These are phyloP conservation scores for Thermomucor indicae-seudaticae DNA, from an alignment of 371 early-diverging fungal species.

Conservation along the genomic window DNA sequence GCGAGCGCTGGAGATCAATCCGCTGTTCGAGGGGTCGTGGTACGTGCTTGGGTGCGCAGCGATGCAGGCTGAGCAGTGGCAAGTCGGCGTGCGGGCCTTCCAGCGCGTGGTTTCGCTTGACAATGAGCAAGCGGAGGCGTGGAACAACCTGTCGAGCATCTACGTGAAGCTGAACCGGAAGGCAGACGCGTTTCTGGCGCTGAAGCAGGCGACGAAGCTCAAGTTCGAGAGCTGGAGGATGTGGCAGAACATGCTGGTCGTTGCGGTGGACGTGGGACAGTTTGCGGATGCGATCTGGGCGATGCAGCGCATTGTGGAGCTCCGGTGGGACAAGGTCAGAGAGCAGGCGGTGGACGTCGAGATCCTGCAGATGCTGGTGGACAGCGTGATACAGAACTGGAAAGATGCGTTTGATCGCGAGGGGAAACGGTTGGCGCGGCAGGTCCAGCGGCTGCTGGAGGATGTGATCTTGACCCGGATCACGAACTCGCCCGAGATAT, in stretches of 20 bases:
- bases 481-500: slow-evolving; percentile 71
- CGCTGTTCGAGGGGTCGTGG: slow-evolving; percentile 94
- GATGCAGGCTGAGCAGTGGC: slow-evolving; percentile 78
- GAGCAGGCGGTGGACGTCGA: slow-evolving; percentile 75
- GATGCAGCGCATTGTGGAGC: slow-evolving; percentile 77
- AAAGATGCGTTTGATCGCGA: slow-evolving; percentile 54
- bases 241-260: slow-evolving; percentile 89
- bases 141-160: slow-evolving; percentile 93
- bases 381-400: slow-evolving; percentile 62
- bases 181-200: slow-evolving; percentile 77
- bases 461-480: slow-evolving; percentile 69
- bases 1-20: slow-evolving; percentile 86
- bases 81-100: slow-evolving; percentile 74
- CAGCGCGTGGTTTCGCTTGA: slow-evolving; percentile 72
- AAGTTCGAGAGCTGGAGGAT: slow-evolving; percentile 85
- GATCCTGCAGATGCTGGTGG: slow-evolving; percentile 67
- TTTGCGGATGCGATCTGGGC: slow-evolving; percentile 84
- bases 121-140: slow-evolving; percentile 87
- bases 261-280: slow-evolving; percentile 74
- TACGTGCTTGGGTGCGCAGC: slow-evolving; percentile 94
- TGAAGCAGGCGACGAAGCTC: slow-evolving; percentile 78
- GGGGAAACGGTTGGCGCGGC: slow-evolving; percentile 31
- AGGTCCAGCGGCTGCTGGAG: slow-evolving; percentile 57
- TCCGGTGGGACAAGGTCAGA: slow-evolving; percentile 62
- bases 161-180: slow-evolving; percentile 66